Evolutionary conservation across 2,329 filamentous ascomycete species (phyloP), one percentile per base, ranked within the genome.

Genomic region (Tolypocladium guangdongense): DNA sequence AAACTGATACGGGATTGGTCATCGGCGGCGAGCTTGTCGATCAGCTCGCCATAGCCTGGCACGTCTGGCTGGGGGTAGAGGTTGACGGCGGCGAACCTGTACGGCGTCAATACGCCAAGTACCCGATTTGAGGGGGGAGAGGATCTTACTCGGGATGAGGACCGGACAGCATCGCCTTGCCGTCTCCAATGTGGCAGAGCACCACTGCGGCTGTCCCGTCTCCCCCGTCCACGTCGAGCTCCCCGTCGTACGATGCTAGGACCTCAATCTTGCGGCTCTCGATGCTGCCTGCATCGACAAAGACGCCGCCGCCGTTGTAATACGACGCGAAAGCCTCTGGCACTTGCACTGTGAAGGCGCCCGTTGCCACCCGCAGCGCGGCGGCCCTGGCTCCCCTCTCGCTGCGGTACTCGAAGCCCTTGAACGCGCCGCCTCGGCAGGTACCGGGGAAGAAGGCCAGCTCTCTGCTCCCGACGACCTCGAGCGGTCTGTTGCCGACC

Each of bases 261-360:
- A 96, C 78, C 68, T 96, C 83, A 0, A 96, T 82, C 2, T 86
- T 87, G 57, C 77, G 72, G 33, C 79, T 77, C 53, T 75, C 72
- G 53, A 82, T 75, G 46, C 78, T 80, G 3, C 78, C 76, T 1
- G 87, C 86, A 69, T 93, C 86, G 1, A 96, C 88, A 71, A 97
- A 99, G 1, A 95, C 83, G 4, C 93, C 91, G 1, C 93, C 93
- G 1, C 93, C 93, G 61, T 99, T 99, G 68, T 92, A 96, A 66
- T 99, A 99, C 16, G 83, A 85, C 52, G 78, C 75, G 55, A 95
- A 88, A 1, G 75, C 73, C 1, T 82, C 77, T 0, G 84, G 80
- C 1, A 86, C 66, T 4, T 72, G 70, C 0, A 74, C 77, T 0
- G 71, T 68, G 55, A 95, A 81, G 0, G 75, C 73, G 2, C 75